Evolutionary conservation across 2,329 filamentous ascomycete species (phyloP).

Genomic region (Curvularia verruculosa): DNA sequence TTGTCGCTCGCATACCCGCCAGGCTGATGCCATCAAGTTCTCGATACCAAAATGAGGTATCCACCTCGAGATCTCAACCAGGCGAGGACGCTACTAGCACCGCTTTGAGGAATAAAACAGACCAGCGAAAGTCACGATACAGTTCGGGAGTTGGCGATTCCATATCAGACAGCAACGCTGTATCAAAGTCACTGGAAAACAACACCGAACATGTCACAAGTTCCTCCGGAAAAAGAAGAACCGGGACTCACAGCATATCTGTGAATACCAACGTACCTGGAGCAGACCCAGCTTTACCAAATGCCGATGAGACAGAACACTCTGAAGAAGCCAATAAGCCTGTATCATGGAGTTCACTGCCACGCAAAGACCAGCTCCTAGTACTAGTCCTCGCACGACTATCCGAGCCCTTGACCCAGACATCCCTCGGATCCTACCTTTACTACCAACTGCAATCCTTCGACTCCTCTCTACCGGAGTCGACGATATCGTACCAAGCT

Average conservation of each 20-base stretch:
- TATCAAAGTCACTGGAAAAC: background rate
- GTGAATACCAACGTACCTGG: conserved; percentile 28
- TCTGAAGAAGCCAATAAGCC: conserved; percentile 48
- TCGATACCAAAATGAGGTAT: background rate
- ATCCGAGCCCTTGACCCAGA: conserved; percentile 82
- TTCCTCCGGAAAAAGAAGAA: background rate
- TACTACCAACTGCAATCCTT: conserved; percentile 90
- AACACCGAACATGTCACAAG: conserved; percentile 8
- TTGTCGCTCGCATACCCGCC: background rate
- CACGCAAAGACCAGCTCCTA: conserved; percentile 76
- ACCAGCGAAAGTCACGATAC: background rate
- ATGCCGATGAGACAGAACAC: conserved; percentile 32
- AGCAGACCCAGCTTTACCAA: conserved; percentile 22
- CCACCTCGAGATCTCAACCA: background rate
- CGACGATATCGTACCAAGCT: conserved; percentile 75
- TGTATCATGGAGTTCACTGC: conserved; percentile 74
- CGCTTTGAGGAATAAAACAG: background rate
- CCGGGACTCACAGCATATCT: conserved; percentile 20
- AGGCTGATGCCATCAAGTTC: background rate
- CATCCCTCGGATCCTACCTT: conserved; percentile 69
- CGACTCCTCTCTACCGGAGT: conserved; percentile 62
- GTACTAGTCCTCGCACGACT: conserved; percentile 79
- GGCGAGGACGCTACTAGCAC: background rate
- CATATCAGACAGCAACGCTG: background rate
- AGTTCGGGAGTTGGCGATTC: background rate